Evolutionary conservation across 768 basidiomycete genomes (phyloP), one percentile per base, ranked within the genome.

Genomic region (Termitomyces sp.): DNA sequence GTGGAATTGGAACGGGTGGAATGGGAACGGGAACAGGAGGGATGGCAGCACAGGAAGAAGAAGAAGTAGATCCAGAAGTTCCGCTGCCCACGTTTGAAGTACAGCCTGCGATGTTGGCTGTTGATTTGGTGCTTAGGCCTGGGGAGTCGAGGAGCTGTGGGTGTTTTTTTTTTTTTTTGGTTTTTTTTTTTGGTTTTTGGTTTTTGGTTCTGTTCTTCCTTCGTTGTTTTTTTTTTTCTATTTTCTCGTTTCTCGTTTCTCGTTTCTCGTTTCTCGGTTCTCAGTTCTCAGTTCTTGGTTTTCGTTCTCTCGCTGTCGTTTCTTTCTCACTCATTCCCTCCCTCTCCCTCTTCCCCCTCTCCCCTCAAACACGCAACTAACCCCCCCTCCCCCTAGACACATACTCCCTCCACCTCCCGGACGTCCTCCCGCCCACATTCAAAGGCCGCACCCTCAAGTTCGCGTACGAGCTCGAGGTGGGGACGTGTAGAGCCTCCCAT

Each of bases 401-500:
- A 1, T 98, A 97, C 72, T 83, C 83, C 1, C 75, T 96, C 13
- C 74, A 76, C 0, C 76, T 99, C 1, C 96, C 97, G 0, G 79
- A 84, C 12, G 84, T 85, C 59, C 78, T 98, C 0, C 97, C 97
- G 2, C 97, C 97, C 0, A 94, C 95, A 0, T 97, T 92, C 76
- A 83, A 85, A 50, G 96, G 97, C 3, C 87, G 90, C 48, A 82
- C 89, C 3, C 79, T 98, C 62, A 82, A 80, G 68, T 96, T 99
- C 70, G 89, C 90, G 3, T 98, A 98, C 69, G 89, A 95, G 65
- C 83, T 99, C 13, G 80, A 91, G n/a, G 82, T 98, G 1, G 95
- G 95, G 1, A 88, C 92, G 0, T 96, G 90, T 73, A 83, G 92
- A 13, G 85, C 89, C 13, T 28, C 28, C 28, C 28, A 28, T 28